Conservation (phyloP, 495 filamentous ascomycete genomes). For the Neurospora intermedia region DNA sequence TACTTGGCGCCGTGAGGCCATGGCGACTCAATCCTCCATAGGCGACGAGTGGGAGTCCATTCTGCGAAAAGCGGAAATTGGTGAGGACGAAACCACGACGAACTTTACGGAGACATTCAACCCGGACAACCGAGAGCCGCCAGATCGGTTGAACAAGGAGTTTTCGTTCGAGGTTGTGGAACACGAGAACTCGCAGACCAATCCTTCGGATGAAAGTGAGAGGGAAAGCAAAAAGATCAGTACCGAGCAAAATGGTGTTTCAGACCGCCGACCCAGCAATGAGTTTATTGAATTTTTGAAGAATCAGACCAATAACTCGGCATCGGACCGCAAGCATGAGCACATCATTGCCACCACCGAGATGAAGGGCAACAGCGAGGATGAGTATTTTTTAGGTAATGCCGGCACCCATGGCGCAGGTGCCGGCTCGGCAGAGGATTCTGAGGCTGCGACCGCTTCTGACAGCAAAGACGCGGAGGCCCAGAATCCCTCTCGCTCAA, state of each 20-base stretch:
- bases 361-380: slow-evolving; percentile 20
- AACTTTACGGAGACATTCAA: not conserved
- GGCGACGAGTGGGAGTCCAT: not conserved
- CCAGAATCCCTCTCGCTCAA: slow-evolving; percentile 27
- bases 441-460: slow-evolving; percentile 26
- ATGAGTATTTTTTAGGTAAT: slow-evolving; percentile 53
- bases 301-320: slow-evolving; percentile 21
- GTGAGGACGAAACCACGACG: not conserved
- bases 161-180: not conserved
- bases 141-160: not conserved
- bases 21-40: not conserved
- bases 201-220: not conserved
- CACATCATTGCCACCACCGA: slow-evolving; percentile 8
- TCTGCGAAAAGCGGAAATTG: not conserved
- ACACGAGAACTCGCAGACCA: not conserved
- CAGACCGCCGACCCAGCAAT: slow-evolving; percentile 1
- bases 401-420: slow-evolving; percentile 51
- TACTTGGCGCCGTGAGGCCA: not conserved
- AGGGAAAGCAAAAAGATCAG: not conserved
- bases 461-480: slow-evolving; percentile 1
- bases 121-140: not conserved
- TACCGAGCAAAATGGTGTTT: not conserved
- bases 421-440: slow-evolving; percentile 43
- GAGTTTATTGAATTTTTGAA: slow-evolving; percentile 26
- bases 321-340: slow-evolving; percentile 12